A percentile compares a stretch with the other conserved stretches of the same genome.
These are phyloP conservation scores for Pugionium dolabratum DNA, from an alignment of 345 rosid species.

Conservation along the genomic window DNA sequence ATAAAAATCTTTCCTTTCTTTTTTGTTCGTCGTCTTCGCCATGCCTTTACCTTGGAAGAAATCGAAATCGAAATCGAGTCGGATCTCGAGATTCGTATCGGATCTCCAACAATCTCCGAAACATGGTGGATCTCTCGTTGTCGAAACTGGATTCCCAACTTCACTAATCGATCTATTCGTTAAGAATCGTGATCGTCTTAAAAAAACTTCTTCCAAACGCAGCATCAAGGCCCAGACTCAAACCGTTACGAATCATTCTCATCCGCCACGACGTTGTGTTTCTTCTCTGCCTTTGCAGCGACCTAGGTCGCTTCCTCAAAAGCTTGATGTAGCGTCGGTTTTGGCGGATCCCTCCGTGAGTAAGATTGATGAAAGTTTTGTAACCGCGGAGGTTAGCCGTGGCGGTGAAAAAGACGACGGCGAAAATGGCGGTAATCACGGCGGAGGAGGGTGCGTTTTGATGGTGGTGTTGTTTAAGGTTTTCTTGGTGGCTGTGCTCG, in stretches of 20 bases:
- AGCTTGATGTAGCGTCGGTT: conserved; percentile 23
- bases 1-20: not conserved
- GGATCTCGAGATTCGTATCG: conserved; percentile 64
- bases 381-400: not conserved
- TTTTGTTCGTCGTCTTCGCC: not conserved
- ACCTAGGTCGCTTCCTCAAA: conserved; percentile 11
- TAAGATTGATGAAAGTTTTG: conserved; percentile 21
- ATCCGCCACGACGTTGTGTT: conserved; percentile 18
- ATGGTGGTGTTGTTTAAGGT: conserved; percentile 45
- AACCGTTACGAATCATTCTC: conserved; percentile 10
- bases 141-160: conserved; percentile 90
- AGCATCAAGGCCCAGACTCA: not conserved
- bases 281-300: conserved; percentile 14
- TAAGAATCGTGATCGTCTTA: conserved; percentile 76
- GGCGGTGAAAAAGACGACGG: not conserved
- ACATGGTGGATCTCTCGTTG: conserved; percentile 69
- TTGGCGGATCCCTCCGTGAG: not conserved
- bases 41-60: conserved; percentile 93
- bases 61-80: conserved; percentile 35
- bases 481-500: conserved; percentile 53
- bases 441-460: conserved; percentile 34
- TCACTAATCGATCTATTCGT: conserved; percentile 80
- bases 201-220: conserved; percentile 49
- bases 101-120: conserved; percentile 73
- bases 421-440: not conserved